Evolutionary conservation across 805 yeast species (phyloP), one percentile per base, ranked within the genome.

Genomic region (Hanseniaspora lindneri): DNA sequence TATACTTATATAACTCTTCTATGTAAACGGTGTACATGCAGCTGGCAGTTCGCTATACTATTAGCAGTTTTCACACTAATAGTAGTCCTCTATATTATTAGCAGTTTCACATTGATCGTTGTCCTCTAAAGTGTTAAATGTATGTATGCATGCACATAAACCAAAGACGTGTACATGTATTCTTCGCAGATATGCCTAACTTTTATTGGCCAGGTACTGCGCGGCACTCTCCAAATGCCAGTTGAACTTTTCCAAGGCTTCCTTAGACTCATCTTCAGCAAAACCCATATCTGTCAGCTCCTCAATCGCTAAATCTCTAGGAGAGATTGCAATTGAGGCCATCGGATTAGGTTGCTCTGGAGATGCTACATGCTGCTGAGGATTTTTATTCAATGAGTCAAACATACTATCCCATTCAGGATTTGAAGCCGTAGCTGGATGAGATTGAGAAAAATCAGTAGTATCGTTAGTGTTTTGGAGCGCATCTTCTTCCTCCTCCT

Each of bases 341-440:
- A 56, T 57, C 23, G 41, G 33, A 7, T 16, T 3, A 1, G 8
- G 49, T 19, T 51, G 49, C 6, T 46, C 51, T 13, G 53, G 51
- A 24, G 51, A 54, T 11, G 54, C 51, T 21, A 49, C 39, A 24
- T 49, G 50, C 13, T 47, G 47, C 21, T 39, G 42, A 24, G 44
- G 16, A n/a, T 49, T 39, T 16, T 39, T 81, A 16, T 89, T 88
- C 60, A 84, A 83, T 0, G 94, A 95, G 3, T 94, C 89, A 67
- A 87, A 87, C 23, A 87, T 73, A 65, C 85, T 88, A 58, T 87
- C 95, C 96, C 96, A 87, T 62, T 87, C 96, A 58, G 85, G 94
- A 47, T 70, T 73, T 27, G 63, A 66, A 51, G 58, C 64, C 52
- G 57, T 58, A 9, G 47, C 47, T 14, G 42, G 21, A 4, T 24